Percentiles rank a stretch among this genome's conserved stretches.
These are phyloP conservation scores for Sanguinoderma infundibulare DNA, from an alignment of 1,284 basidiomycete genomes.

Conservation along the genomic window DNA sequence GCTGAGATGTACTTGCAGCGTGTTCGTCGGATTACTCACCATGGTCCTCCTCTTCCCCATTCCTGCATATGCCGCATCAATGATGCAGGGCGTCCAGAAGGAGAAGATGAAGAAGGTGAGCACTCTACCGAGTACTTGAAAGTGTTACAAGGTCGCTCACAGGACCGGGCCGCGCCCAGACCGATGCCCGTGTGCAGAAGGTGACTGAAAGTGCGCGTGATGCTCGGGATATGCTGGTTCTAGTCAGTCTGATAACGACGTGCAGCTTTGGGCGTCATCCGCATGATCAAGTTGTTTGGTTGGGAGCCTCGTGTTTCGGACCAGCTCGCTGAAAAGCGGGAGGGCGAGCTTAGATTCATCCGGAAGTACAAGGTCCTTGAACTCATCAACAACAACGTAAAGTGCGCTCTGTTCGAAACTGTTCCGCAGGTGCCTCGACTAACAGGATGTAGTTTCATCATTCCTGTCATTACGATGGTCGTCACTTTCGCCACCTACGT, in stretches of 20 bases:
- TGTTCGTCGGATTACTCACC: slow-evolving; percentile 52
- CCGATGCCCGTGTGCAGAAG: slow-evolving; percentile 51
- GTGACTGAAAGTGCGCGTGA: slow-evolving; percentile 49
- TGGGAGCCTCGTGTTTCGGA: slow-evolving; percentile 54
- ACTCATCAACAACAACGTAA: slow-evolving; percentile 40
- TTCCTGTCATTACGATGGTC: slow-evolving; percentile 72
- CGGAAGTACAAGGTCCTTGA: slow-evolving; percentile 46
- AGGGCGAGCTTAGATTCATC: slow-evolving; percentile 56
- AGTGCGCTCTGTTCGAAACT: slow-evolving; percentile 29
- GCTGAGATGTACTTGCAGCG: slow-evolving; percentile 22
- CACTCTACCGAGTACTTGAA: neutral
- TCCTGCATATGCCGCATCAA: slow-evolving; percentile 41
- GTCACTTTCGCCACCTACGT: slow-evolving; percentile 70
- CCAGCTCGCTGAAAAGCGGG: slow-evolving; percentile 49
- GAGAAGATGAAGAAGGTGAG: slow-evolving; percentile 37
- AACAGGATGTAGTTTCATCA: slow-evolving; percentile 45
- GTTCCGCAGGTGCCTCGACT: slow-evolving; percentile 28
- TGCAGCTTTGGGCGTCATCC: slow-evolving; percentile 40
- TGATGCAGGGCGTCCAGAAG: slow-evolving; percentile 27
- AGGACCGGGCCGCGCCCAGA: slow-evolving; percentile 32
- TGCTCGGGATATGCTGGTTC: slow-evolving; percentile 1
- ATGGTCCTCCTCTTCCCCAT: slow-evolving; percentile 59
- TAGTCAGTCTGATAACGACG: neutral
- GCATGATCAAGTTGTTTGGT: slow-evolving; percentile 66
- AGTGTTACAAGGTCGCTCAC: neutral